Evolutionary conservation across 2,329 filamentous ascomycete genomes (phyloP), one percentile per base, ranked within the genome.

Genomic region (Diaporthe velutina): DNA sequence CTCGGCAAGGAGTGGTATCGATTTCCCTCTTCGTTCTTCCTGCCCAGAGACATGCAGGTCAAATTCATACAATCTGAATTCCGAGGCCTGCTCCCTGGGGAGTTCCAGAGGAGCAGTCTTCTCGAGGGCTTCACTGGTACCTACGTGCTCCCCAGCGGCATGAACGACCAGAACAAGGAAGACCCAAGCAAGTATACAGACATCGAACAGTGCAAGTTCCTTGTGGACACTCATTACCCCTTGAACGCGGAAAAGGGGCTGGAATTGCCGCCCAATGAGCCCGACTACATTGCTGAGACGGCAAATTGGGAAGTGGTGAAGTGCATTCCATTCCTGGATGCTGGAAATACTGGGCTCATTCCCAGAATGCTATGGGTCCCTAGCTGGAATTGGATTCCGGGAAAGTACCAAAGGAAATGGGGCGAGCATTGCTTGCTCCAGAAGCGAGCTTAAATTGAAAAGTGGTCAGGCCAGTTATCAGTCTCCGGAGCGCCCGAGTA

Each of bases 1-100:
- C 90, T 98, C 52, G 95, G 95, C 38, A 99, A 98, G 82, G 97
- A 99, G 82, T 99, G 97, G 97, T 98, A 99, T 83, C 94, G 97
- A 48, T 98, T 98, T 81, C 96, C 97, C 1, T 96, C 94, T 0
- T 97, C 96, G 0, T 98, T 95, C 85, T 95, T 97, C 82, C 87
- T 99, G 4, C 96, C 97, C 0, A 87, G 92, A n/a, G 90, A 91
- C 67, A 94, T 97, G 86, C 93, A 91, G 77, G 93, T 94, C 79
- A 98, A 97, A 79, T 99, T 98, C 80, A 87, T 99, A 79, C 94
- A 93, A 78, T 98, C 95, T 79, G 95, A 97, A 77, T 99, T 99
- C 83, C 90, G 90, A 12, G 97, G 97, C 2, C 87, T 99, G 25
- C 86, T 99, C 6, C 97, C 97, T 0, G 97, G 97, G 2, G 94